Percentiles rank a stretch among this genome's conserved stretches.
Conservation (phyloP, 192 early-diverging fungal genomes). For the Coemansia sp. region DNA sequence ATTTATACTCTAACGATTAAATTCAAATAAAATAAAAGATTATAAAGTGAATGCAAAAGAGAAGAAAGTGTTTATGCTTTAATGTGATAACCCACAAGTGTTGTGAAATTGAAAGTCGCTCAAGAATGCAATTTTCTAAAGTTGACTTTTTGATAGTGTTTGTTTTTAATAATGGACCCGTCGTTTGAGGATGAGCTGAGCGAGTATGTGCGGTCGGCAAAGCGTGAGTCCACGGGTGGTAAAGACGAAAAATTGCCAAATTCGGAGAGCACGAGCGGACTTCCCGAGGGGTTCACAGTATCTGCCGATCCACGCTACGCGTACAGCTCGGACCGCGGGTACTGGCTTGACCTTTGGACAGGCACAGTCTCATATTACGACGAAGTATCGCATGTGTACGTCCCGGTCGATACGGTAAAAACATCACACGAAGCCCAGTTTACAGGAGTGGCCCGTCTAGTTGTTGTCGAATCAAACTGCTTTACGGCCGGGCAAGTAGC, state of each 20-base stretch:
- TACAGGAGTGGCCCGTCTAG: slow-evolving; percentile 50
- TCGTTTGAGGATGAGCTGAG: neutral
- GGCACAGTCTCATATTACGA: slow-evolving; percentile 59
- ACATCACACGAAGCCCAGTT: slow-evolving; percentile 3
- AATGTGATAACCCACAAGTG: no score
- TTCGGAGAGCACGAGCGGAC: neutral
- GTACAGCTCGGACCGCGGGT: slow-evolving; percentile 43
- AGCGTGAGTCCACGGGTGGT: neutral
- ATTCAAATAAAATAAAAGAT: no score
- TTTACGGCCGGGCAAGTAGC: slow-evolving; percentile 51
- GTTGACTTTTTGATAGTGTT: neutral
- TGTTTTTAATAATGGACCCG: neutral
- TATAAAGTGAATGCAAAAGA: no score
- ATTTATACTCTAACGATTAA: slow-evolving; percentile 5
- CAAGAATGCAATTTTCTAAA: no score
- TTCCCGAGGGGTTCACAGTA: slow-evolving; percentile 32
- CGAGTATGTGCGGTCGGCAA: neutral
- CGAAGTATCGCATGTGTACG: slow-evolving; percentile 49
- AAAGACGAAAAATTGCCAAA: neutral
- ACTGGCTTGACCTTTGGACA: slow-evolving; percentile 60
- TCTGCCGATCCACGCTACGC: slow-evolving; percentile 51
- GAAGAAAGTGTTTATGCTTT: no score
- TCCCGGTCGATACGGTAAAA: slow-evolving; percentile 30
- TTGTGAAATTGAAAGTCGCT: no score
- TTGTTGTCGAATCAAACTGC: slow-evolving; percentile 58